Conservation (phyloP, 345 rosid species). For the Kandelia obovata region DNA sequence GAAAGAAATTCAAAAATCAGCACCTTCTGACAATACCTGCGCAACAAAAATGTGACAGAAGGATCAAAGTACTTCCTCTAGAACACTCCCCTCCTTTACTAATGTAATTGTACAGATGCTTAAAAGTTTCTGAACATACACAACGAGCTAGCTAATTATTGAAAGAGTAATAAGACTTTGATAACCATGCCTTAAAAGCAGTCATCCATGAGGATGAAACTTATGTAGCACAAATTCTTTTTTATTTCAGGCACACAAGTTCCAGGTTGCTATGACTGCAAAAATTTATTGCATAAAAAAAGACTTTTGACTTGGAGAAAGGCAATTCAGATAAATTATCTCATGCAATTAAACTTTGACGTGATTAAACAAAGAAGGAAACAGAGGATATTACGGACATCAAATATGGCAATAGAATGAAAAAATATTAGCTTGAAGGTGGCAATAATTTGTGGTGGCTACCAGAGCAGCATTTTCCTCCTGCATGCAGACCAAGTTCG, state of each 20-base stretch:
- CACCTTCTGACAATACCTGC: background rate
- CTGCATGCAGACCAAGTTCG: constrained; percentile 41
- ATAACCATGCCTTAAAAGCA: constrained; percentile 1
- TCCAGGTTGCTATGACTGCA: too few relatives aligned
- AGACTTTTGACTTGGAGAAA: too few relatives aligned
- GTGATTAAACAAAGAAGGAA: background rate
- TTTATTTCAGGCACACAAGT: too few relatives aligned
- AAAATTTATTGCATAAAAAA: too few relatives aligned
- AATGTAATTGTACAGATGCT: background rate
- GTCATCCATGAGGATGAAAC: background rate
- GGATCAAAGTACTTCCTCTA: background rate
- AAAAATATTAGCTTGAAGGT: constrained; percentile 18
- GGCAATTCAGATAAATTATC: background rate
- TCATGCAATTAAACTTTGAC: background rate
- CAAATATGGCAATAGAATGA: background rate
- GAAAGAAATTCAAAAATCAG: background rate
- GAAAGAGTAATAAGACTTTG: background rate
- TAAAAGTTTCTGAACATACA: background rate
- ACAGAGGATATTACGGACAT: background rate
- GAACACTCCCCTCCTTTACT: background rate
- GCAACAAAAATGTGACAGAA: background rate
- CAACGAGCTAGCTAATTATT: background rate
- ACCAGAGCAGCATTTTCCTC: constrained; percentile 73
- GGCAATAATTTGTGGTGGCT: constrained; percentile 26
- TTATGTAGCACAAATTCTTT: background rate